phyloP scores from a whole-genome alignment of 148 eudicot genomes.

The Vaccinium corymbosum region DNA sequence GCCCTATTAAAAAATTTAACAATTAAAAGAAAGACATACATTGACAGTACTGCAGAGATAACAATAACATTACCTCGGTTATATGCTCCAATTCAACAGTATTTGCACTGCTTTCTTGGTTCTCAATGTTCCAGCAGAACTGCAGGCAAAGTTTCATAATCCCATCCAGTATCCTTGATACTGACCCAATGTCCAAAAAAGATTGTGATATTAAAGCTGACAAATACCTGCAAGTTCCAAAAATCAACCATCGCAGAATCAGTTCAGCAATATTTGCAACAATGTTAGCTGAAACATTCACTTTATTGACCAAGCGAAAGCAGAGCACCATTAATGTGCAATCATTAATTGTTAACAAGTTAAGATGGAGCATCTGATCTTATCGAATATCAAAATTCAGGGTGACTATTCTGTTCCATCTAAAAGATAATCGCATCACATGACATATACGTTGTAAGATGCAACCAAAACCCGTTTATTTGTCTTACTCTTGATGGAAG shows the following conservation, averaged over 20 bases:
- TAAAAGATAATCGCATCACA: background rate
- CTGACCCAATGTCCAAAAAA: conserved; percentile 97
- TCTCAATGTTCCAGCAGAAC: conserved; percentile 95
- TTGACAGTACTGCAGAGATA: background rate
- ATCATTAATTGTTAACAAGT: background rate
- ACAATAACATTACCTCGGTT: conserved; percentile 62
- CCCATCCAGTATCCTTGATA: conserved; percentile 90
- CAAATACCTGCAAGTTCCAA: conserved; percentile 67
- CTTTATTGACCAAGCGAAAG: background rate
- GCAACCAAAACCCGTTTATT: background rate
- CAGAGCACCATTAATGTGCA: background rate
- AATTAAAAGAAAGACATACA: background rate
- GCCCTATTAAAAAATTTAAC: background rate
- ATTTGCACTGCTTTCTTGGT: conserved; percentile 59
- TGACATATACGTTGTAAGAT: background rate
- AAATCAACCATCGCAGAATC: background rate
- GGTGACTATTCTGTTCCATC: background rate
- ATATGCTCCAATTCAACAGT: conserved; percentile 74
- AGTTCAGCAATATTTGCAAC: background rate
- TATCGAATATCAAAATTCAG: background rate
- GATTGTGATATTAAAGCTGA: conserved; percentile 97
- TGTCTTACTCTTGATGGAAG: conserved; percentile 91
- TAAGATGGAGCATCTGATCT: background rate
- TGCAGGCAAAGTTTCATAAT: conserved; percentile 92
- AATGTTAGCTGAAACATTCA: background rate